Evolutionary conservation across 768 basidiomycete species (phyloP), one percentile per base, ranked within the genome.

Genomic region (Lanmaoa pseudosensibilis): DNA sequence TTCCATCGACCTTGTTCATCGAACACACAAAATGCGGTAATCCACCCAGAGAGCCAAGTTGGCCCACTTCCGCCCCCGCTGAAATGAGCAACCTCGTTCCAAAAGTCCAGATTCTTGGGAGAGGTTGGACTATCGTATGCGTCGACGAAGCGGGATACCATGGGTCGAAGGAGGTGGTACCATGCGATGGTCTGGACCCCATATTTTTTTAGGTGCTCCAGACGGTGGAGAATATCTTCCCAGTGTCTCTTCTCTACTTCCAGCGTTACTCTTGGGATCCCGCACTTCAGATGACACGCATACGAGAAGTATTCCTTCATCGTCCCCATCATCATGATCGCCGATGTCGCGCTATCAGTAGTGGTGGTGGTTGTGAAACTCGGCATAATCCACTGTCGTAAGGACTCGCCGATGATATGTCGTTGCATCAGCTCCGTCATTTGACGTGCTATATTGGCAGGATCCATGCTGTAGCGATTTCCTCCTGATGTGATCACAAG

Each of bases 191-290:
- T 52, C 12, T 59, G 60, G 19, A 73, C 48, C 2, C 72, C 76
- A 43, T 73, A 77, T 12, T 65, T 59, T 32, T 66, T 63, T 23
- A 80, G 62, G 52, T 70, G 6, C 7, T 30, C 27, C 27, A 30
- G 27, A 7, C 77, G 67, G 1, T 27, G 8, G 4, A 73, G 60
- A 16, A 80, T 63, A 2, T 62, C 58, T 21, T 72, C 63, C 71
- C 27, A 30, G 58, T 80, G 78, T 2, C 52, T 48, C 46, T 65
- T 69, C 33, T 67, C 69, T 30, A 5, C 27, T 7, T 30, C 27
- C 1, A 30, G 27, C 27, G 27, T 30, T 30, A 30, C 27, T 7
- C 7, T 30, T 7, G 27, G 27, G 27, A 30, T 30, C 27, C 27
- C 27, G 7, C 27, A 30, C 6, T 1, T 1, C 7, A 30, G 27